A percentile compares a stretch with the other conserved stretches of the same genome.
These are phyloP conservation scores for Cryptococcus hybrid DNA, from an alignment of 1,284 basidiomycete species.

Conservation along the genomic window DNA sequence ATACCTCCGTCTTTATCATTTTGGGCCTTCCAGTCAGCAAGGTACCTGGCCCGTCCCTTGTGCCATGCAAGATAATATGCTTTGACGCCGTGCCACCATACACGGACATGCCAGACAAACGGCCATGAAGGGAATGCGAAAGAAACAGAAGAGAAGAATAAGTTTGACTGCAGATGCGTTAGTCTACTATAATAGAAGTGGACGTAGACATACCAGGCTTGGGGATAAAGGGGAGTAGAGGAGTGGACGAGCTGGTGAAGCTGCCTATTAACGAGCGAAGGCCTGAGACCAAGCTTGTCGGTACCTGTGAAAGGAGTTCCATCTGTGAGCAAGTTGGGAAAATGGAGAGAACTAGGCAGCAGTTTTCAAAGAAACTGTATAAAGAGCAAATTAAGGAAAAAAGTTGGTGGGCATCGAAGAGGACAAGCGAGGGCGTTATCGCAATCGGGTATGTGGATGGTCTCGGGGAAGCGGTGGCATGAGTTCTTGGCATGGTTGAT, in stretches of 20 bases:
- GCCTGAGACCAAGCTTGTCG: neutral
- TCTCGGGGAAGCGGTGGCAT: no score
- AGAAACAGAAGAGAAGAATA: conserved; percentile 41
- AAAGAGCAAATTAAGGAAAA: no score
- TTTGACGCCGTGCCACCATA: conserved; percentile 35
- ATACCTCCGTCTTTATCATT: conserved; percentile 27
- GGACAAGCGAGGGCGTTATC: no score
- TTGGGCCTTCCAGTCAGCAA: conserved; percentile 28
- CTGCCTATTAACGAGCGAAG: conserved; percentile 8
- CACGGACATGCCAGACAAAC: conserved; percentile 46
- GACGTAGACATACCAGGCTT: conserved; percentile 32
- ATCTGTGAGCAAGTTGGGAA: no score
- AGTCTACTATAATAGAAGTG: neutral
- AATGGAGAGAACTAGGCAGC: no score
- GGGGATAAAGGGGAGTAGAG: conserved; percentile 43
- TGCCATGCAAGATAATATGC: conserved; percentile 27
- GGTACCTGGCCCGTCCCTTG: conserved; percentile 29
- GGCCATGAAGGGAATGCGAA: conserved; percentile 45
- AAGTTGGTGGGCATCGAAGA: no score
- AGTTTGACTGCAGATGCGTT: conserved; percentile 36
- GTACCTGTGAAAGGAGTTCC: no score
- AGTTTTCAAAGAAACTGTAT: no score
- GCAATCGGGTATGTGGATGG: no score
- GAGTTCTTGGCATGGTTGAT: no score
- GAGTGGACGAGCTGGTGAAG: conserved; percentile 18